Conservation (phyloP, 1,284 basidiomycete genomes). For the Sphagnurus paluster region DNA sequence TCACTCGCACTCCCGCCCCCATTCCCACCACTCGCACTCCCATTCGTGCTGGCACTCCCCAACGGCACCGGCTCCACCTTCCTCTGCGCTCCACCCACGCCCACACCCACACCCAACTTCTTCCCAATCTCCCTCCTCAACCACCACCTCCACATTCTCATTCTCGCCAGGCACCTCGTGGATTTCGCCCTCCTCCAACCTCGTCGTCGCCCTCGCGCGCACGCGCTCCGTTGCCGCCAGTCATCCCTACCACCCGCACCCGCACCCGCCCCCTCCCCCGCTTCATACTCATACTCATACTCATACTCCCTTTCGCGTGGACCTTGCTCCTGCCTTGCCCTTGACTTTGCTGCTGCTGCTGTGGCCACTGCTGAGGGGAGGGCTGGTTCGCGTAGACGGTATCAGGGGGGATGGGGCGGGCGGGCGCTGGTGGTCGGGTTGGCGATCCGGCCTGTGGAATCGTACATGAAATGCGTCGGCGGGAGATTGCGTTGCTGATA, state of each 20-base stretch:
- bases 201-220: constrained; percentile 3
- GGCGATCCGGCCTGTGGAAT: not conserved
- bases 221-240: too few relatives aligned
- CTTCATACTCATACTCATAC: constrained; percentile 14
- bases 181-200: not conserved
- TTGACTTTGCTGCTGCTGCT: not conserved
- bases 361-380: not conserved
- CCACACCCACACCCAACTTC: too few relatives aligned
- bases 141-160: not conserved
- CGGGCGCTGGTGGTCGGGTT: not conserved
- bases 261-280: not conserved
- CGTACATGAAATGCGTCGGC: not conserved
- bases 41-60: too few relatives aligned
- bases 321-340: too few relatives aligned
- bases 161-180: not conserved
- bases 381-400: not conserved
- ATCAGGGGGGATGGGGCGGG: not conserved
- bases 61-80: too few relatives aligned
- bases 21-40: too few relatives aligned
- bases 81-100: too few relatives aligned
- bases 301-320: constrained; percentile 18
- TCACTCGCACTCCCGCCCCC: not conserved
- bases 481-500: too few relatives aligned
- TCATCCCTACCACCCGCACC: too few relatives aligned
- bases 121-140: not conserved